A percentile compares a stretch with the other conserved stretches of the same genome.
These are phyloP conservation scores for Lodderomyces parapsilosis DNA, from an alignment of 1,139 yeast genomes.

Conservation along the genomic window DNA sequence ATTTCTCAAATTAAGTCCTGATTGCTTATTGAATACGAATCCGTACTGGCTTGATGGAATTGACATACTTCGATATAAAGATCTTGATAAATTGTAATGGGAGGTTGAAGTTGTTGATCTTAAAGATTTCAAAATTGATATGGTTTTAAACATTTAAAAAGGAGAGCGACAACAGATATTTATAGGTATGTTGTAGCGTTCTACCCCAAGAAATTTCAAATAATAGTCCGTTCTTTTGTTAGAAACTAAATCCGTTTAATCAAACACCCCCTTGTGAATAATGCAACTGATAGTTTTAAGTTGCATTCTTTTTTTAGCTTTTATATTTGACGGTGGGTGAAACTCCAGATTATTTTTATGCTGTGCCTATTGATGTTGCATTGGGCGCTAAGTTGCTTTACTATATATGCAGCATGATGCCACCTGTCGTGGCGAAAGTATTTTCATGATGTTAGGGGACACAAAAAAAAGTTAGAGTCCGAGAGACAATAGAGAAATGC, in stretches of 20 bases:
- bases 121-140: not conserved
- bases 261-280: too few species aligned
- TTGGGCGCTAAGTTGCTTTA: too few species aligned
- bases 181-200: not conserved
- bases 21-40: conserved; percentile 10
- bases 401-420: not conserved
- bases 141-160: not conserved
- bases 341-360: too few species aligned
- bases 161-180: not conserved
- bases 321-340: too few species aligned
- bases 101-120: not conserved
- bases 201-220: not conserved
- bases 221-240: not conserved
- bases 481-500: too few species aligned
- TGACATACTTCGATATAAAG: conserved; percentile 10
- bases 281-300: not conserved
- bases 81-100: not conserved
- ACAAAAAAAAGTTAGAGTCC: too few species aligned
- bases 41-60: conserved; percentile 18
- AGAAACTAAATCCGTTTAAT: not conserved
- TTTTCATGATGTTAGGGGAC: too few species aligned
- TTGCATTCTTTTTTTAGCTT: too few species aligned
- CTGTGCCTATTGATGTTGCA: not conserved
- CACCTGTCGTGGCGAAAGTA: not conserved
- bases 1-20: conserved; percentile 13